These are phyloP conservation scores for Aspergillus novoparasiticus DNA, from an alignment of 2,329 filamentous ascomycete species.

Conservation along the genomic window DNA sequence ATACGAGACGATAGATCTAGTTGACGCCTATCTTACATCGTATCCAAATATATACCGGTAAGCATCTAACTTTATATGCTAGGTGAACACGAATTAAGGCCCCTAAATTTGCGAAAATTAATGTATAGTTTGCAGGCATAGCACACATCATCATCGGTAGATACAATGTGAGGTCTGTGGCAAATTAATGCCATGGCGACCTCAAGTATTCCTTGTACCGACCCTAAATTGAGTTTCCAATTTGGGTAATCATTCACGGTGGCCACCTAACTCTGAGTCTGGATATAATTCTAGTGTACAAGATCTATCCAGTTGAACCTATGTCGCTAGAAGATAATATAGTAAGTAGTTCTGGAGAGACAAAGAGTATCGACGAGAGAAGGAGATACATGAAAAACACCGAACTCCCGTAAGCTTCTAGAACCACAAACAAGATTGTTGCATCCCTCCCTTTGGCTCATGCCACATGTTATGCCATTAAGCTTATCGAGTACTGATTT, in stretches of 20 bases:
- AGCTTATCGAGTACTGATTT: background rate
- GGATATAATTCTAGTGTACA: background rate
- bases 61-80: background rate
- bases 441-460: background rate
- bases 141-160: background rate
- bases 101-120: background rate
- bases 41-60: background rate
- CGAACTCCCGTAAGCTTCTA: background rate
- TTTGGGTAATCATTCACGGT: background rate
- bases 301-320: background rate
- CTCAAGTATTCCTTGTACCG: background rate
- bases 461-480: background rate
- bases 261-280: background rate
- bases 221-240: background rate
- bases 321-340: background rate
- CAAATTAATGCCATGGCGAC: background rate
- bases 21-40: background rate
- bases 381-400: background rate
- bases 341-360: background rate
- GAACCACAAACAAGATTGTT: no score
- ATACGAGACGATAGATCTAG: background rate
- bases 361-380: background rate
- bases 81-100: background rate
- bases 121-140: background rate
- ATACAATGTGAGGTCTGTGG: background rate